phyloP scores from a whole-genome alignment of 768 basidiomycete genomes.

The Pulveroboletus frians region DNA sequence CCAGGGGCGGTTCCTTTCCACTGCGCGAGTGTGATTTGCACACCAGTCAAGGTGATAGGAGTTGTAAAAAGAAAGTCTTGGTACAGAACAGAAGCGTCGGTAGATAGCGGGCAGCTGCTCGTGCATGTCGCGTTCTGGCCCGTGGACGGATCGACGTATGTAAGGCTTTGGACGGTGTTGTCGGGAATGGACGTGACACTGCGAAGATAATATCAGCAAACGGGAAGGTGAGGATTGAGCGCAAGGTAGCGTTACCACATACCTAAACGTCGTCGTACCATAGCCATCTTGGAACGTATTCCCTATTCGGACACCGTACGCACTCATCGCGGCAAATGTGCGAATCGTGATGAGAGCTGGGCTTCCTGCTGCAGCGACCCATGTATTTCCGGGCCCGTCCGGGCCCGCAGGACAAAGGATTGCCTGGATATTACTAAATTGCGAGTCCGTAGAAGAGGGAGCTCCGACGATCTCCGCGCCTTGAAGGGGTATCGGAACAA shows the following conservation, averaged over 20 bases:
- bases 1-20: conserved; percentile 77
- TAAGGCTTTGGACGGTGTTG: conserved; percentile 71
- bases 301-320: conserved; percentile 79
- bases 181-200: conserved; percentile 89
- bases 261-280: conserved; percentile 90
- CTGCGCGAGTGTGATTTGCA: conserved; percentile 74
- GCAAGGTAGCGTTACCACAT: conserved; percentile 1
- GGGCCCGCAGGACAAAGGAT: conserved; percentile 84
- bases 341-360: conserved; percentile 71
- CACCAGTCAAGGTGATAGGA: conserved; percentile 71
- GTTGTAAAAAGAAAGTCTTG: conserved; percentile 88
- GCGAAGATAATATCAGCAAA: conserved; percentile 7
- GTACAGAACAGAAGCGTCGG: conserved; percentile 71
- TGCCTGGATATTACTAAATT: conserved; percentile 58
- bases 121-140: conserved; percentile 76
- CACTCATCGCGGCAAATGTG: conserved; percentile 67
- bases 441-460: conserved; percentile 55
- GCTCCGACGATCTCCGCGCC: conserved; percentile 54
- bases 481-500: conserved; percentile 72
- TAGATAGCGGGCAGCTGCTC: conserved; percentile 71
- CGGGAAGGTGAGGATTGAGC: not conserved
- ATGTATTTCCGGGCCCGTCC: conserved; percentile 75
- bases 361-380: conserved; percentile 75
- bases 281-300: conserved; percentile 82
- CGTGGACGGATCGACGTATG: conserved; percentile 71